Base-by-base conservation (phyloP, 208 protist species). In the Crithidia bombi region DNA sequence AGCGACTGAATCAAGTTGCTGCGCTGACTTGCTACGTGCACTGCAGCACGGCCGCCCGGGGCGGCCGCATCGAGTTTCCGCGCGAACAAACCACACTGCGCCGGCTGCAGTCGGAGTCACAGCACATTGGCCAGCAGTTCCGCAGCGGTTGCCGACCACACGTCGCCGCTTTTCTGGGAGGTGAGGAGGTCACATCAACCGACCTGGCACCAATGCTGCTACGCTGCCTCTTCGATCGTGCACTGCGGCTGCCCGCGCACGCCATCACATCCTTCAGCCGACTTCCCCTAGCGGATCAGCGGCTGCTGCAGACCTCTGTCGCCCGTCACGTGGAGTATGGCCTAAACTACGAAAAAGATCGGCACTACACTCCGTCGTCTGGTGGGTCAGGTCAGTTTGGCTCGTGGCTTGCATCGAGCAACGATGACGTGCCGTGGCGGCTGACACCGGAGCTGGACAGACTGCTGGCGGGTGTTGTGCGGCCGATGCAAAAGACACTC, bases 291-390 rank as follows among this genome's bases (percentile, higher is more conserved):
- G 65, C 46, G 12, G 84, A 92, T 25, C 73, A 87, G 65, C 39
- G 66, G 26, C 49, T 79, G 58, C 49, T 93, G 64, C 55, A 69
- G n/a, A 71, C 52, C 7, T 52, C 86, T 23, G 77, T 88, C 30
- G 79, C 66, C 38, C 83, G 90, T 0, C 84, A 93, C 68, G 85
- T 78, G 38, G 71, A 69, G 62, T 95, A 93, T 67, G 87, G 90
- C 3, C 76, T 93, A 36, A 73, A 73, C 44, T 95, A 92, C 75
- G 67, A 77, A 51, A 44, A 65, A 47, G 68, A 82, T 41, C 28
- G 47, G 15, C 41, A 70, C 10, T 35, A 59, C 49, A 65, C 25
- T 39, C 26, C 36, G 44, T 43, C 70, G 17, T 65, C 41, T 52
- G 30, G 30, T 14, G 46, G 54, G 4, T 41, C 28, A 7, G 35